Evolutionary conservation across 768 basidiomycete genomes (phyloP).

Genomic region (Clitopilus passeckerianus): DNA sequence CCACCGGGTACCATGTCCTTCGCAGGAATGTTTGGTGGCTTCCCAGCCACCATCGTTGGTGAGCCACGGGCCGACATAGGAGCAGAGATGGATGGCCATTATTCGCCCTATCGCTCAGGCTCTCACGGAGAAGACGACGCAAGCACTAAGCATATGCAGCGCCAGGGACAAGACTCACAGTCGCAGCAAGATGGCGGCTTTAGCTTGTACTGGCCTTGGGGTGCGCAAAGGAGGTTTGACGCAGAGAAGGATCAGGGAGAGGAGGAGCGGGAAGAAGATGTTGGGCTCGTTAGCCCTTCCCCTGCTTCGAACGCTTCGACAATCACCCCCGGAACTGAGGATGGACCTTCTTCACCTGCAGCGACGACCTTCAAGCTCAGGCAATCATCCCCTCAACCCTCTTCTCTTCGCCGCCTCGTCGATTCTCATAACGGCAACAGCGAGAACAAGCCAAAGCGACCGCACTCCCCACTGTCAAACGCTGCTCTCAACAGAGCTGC

Average conservation of each 20-base stretch:
- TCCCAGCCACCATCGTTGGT: slow-evolving; percentile 3
- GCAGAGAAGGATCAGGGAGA: slow-evolving; percentile 1
- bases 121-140: neutral
- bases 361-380: neutral
- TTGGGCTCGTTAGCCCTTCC: slow-evolving; percentile 1
- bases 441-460: neutral
- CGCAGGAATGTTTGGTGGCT: slow-evolving; percentile 9
- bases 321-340: neutral
- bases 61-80: neutral
- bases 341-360: neutral
- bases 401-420: neutral
- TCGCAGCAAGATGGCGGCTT: neutral
- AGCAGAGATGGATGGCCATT: neutral
- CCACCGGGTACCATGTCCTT: slow-evolving; percentile 7
- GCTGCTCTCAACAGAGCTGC: neutral
- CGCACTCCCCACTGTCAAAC: neutral
- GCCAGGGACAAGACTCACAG: neutral
- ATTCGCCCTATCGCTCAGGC: neutral
- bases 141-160: neutral
- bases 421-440: neutral
- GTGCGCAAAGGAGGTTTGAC: neutral
- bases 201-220: neutral
- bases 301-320: neutral
- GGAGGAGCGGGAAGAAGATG: slow-evolving; percentile 2
- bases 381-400: neutral